Percentiles rank a stretch among this genome's conserved stretches.
Evolutionary conservation across 108 stramenopile species (phyloP).

Genomic region (Fragilaria radians): DNA sequence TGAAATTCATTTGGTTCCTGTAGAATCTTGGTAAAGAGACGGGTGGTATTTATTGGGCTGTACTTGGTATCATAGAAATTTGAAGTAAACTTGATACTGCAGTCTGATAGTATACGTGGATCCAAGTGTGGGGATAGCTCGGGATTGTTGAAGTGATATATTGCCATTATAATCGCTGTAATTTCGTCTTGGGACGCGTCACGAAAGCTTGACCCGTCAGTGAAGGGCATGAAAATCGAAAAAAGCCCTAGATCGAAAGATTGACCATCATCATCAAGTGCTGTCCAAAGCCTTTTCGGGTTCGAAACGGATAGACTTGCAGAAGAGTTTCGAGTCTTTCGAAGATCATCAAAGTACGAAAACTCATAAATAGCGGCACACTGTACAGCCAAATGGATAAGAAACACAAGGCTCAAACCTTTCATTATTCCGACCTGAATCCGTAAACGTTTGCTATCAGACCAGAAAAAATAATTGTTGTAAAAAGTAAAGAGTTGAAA

Average conservation of each 20-base stretch:
- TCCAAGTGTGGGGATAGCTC: neutral
- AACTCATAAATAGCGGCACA: neutral
- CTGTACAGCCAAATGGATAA: too few species aligned
- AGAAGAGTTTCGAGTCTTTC: neutral
- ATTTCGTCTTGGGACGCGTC: neutral
- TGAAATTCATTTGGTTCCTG: neutral
- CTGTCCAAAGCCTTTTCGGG: neutral
- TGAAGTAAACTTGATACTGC: slow-evolving; percentile 10
- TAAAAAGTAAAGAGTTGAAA: too few species aligned
- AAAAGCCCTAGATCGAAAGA: neutral
- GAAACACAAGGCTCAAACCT: too few species aligned
- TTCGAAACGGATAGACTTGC: neutral
- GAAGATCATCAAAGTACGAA: neutral
- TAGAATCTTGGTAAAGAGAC: slow-evolving; percentile 7
- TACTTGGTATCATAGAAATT: slow-evolving; percentile 8
- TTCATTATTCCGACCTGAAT: too few species aligned
- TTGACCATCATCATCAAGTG: neutral
- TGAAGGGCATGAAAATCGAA: neutral
- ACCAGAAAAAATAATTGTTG: too few species aligned
- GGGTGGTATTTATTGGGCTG: slow-evolving; percentile 9
- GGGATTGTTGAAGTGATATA: slow-evolving; percentile 1
- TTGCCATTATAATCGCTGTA: neutral
- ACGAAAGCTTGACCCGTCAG: neutral
- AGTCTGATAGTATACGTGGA: neutral
- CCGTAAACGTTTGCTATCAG: too few species aligned